Base-by-base conservation (phyloP, 208 protist species). In the Wallacemonas sp. region DNA sequence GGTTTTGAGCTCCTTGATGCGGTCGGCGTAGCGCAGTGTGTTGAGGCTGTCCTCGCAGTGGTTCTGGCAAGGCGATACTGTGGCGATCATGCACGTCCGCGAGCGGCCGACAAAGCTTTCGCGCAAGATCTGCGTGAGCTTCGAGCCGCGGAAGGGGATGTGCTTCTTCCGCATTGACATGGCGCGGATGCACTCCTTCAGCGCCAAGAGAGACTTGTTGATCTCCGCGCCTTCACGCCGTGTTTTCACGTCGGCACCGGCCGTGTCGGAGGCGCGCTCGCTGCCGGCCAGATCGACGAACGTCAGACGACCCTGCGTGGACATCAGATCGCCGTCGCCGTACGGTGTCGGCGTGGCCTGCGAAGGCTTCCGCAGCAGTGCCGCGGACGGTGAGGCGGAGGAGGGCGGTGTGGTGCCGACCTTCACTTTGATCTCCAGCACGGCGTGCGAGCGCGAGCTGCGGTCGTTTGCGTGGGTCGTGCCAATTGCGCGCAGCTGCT, bases 221-320 rank as follows among this genome's bases (percentile, higher is more conserved):
- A 99, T 99, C 71, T 99, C 94, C 23, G 97, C 95, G 2, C 95
- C 95, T 55, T 98, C 94, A 2, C 95, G 87, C 8, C 96, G 84
- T 16, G 92, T 98, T 46, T 94, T 87, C 3, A 80, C 70, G 66
- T 98, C 92, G 26, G 76, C 87, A 50, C 95, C 74, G 1, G 63
- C 70, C 11, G 96, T 98, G 69, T 99, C 98, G 0, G 91, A 89
- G 10, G 88, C 97, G 32, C 98, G 76, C 82, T 99, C 98, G 61
- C 87, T 98, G n/a, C 98, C 98, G 18, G 98, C 98, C 3, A 99
- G 78, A 70, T 99, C 98, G 26, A 99, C 98, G 70, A 99, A 98
- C 1, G 93, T 98, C 29, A 99, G 91, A 66, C 97, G 94, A 22
- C 95, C 96, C 26, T 79, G 55, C 31, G 28, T 14, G 0, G 0